phyloP scores from a whole-genome alignment of 441 rosid genomes.

The Isatis lusitanica region DNA sequence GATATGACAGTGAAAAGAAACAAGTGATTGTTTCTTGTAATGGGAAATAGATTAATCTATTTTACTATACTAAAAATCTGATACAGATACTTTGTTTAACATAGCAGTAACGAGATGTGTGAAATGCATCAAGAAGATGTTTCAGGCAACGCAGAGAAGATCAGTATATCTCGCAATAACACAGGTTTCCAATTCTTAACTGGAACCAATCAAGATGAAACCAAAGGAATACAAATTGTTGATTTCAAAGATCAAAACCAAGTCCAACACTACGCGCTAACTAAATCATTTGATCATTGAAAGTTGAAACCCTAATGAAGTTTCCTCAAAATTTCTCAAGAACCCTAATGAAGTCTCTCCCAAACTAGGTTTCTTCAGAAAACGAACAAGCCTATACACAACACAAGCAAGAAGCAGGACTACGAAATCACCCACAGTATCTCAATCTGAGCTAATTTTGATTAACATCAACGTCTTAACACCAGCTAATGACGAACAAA shows the following conservation, averaged over 20 bases:
- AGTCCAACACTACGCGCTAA: background rate
- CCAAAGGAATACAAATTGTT: background rate
- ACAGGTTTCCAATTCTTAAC: background rate
- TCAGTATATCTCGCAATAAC: background rate
- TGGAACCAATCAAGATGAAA: background rate
- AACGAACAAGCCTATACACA: conserved; percentile 15
- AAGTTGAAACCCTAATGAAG: background rate
- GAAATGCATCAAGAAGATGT: background rate
- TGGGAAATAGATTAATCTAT: background rate
- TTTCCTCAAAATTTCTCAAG: background rate
- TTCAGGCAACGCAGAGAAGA: conserved; percentile 11
- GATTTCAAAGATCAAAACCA: background rate
- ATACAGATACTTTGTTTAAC: conserved; percentile 7
- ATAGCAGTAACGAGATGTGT: background rate
- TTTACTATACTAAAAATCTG: conserved; percentile 15
- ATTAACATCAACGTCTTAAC: background rate
- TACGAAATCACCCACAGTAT: background rate
- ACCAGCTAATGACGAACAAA: background rate
- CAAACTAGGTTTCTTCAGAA: conserved; percentile 1
- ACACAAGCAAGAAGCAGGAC: background rate
- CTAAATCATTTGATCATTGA: background rate
- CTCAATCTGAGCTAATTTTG: background rate
- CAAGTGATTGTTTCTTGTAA: background rate
- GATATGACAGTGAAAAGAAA: background rate
- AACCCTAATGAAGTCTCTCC: background rate